phyloP scores from a whole-genome alignment of 108 stramenopile species.

The Asterionellopsis glacialis region DNA sequence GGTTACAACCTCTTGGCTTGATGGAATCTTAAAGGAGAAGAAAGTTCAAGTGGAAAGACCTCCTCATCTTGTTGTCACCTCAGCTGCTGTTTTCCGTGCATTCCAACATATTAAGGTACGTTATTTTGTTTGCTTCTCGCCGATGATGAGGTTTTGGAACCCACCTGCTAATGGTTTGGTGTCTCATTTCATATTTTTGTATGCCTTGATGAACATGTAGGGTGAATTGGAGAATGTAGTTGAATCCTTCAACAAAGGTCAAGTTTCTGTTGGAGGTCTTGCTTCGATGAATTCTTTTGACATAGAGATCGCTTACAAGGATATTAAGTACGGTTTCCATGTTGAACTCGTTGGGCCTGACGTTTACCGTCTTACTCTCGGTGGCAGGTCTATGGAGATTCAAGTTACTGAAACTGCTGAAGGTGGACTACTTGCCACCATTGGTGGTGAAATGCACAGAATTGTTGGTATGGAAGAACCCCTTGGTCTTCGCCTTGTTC shows the following conservation, averaged over 20 bases:
- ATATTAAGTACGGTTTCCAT: slow-evolving; percentile 90
- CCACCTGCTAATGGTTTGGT: no score
- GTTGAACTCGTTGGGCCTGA: slow-evolving; percentile 80
- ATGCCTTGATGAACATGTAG: no score
- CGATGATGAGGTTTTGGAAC: background rate
- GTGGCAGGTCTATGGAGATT: slow-evolving; percentile 64
- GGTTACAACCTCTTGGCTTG: slow-evolving; percentile 96
- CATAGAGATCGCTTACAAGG: slow-evolving; percentile 88
- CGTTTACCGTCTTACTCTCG: slow-evolving; percentile 71
- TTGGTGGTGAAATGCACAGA: slow-evolving; percentile 89
- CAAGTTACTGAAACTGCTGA: slow-evolving; percentile 84
- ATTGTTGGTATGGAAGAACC: slow-evolving; percentile 95
- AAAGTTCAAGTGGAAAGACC: slow-evolving; percentile 65
- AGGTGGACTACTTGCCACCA: slow-evolving; percentile 88
- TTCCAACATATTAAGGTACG: slow-evolving; percentile 70
- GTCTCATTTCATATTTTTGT: background rate
- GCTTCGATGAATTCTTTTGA: slow-evolving; percentile 87
- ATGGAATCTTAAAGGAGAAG: slow-evolving; percentile 93
- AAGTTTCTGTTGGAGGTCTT: slow-evolving; percentile 80
- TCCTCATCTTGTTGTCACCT: slow-evolving; percentile 77
- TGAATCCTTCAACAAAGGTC: slow-evolving; percentile 85
- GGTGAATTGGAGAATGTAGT: slow-evolving; percentile 58
- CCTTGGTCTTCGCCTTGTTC: slow-evolving; percentile 86
- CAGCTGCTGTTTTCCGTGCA: slow-evolving; percentile 89
- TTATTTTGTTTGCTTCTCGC: background rate